These are phyloP conservation scores for Ustilago cynodontis DNA, from an alignment of 1,284 basidiomycete species.

Conservation along the genomic window DNA sequence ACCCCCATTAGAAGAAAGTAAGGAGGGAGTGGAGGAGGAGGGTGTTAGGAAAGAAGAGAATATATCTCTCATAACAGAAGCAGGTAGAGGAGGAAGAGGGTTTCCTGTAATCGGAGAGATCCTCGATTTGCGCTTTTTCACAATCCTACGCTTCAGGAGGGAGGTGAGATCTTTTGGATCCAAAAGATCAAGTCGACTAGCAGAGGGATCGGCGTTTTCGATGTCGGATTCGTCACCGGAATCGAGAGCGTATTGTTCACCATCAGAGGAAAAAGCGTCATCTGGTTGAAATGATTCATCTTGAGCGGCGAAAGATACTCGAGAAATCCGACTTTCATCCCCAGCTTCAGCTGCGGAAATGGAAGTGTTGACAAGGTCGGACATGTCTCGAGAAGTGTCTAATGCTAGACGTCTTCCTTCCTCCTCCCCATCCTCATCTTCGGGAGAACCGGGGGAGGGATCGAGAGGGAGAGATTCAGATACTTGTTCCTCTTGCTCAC, in stretches of 20 bases:
- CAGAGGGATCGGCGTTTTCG: slow-evolving; percentile 21
- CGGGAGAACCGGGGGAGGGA: slow-evolving; percentile 13
- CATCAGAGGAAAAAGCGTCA: slow-evolving; percentile 40
- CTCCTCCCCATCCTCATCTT: slow-evolving; percentile 38
- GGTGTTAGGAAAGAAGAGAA: slow-evolving; percentile 45
- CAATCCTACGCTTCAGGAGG: slow-evolving; percentile 45
- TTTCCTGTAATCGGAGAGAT: slow-evolving; percentile 33
- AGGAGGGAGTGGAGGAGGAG: slow-evolving; percentile 7
- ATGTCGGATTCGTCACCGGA: slow-evolving; percentile 25
- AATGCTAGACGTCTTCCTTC: slow-evolving; percentile 25
- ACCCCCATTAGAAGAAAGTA: slow-evolving; percentile 10
- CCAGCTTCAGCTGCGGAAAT: slow-evolving; percentile 5
- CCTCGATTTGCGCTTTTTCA: slow-evolving; percentile 47
- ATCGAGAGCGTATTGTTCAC: slow-evolving; percentile 32
- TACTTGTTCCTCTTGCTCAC: slow-evolving; percentile 38
- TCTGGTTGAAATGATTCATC: slow-evolving; percentile 40
- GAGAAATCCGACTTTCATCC: slow-evolving; percentile 30
- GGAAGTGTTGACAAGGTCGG: slow-evolving; percentile 9
- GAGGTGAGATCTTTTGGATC: slow-evolving; percentile 47
- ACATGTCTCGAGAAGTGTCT: slow-evolving; percentile 11
- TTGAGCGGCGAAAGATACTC: slow-evolving; percentile 32
- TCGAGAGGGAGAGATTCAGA: slow-evolving; percentile 37
- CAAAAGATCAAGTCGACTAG: slow-evolving; percentile 28
- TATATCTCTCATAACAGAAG: slow-evolving; percentile 43
- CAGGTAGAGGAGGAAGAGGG: slow-evolving; percentile 34